Percentiles rank a stretch among this genome's conserved stretches.
These are phyloP conservation scores for Biscogniauxia sp. DNA, from an alignment of 2,329 filamentous ascomycete species.

Conservation along the genomic window DNA sequence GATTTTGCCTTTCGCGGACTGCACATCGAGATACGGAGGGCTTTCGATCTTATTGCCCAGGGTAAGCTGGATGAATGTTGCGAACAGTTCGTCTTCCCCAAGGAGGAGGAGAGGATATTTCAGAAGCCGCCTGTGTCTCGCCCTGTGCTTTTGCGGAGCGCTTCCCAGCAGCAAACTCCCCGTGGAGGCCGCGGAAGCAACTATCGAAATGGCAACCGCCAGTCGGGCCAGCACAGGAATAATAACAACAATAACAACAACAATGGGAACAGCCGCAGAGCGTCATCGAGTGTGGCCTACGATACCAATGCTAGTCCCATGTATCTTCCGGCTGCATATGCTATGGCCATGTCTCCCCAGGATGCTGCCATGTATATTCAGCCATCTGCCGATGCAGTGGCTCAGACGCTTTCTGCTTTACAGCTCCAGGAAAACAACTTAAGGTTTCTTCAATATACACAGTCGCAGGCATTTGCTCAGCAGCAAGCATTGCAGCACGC, in stretches of 20 bases:
- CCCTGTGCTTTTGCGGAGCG: slow-evolving; percentile 58
- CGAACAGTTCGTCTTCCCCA: slow-evolving; percentile 83
- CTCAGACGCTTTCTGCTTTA: slow-evolving; percentile 44
- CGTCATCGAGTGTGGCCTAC: slow-evolving; percentile 53
- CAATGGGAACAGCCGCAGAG: slow-evolving; percentile 39
- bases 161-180: slow-evolving; percentile 55
- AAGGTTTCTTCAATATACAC: slow-evolving; percentile 46
- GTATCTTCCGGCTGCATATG: slow-evolving; percentile 38
- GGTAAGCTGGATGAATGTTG: slow-evolving; percentile 81
- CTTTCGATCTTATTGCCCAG: slow-evolving; percentile 77
- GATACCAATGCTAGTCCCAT: slow-evolving; percentile 42
- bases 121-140: slow-evolving; percentile 55
- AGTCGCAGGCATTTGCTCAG: slow-evolving; percentile 43
- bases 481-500: slow-evolving; percentile 43
- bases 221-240: slow-evolving; percentile 35
- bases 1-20: slow-evolving; percentile 91
- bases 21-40: slow-evolving; percentile 83
- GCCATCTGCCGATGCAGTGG: slow-evolving; percentile 37
- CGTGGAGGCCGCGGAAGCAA: slow-evolving; percentile 45
- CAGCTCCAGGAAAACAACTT: slow-evolving; percentile 46
- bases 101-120: slow-evolving; percentile 68
- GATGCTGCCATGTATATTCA: slow-evolving; percentile 50
- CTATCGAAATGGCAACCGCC: slow-evolving; percentile 48
- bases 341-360: slow-evolving; percentile 42
- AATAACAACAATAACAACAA: slow-evolving; percentile 38